Evolutionary conservation across 371 early-diverging fungal species (phyloP), one percentile per base, ranked within the genome.

Genomic region (Mucor velutinosus): DNA sequence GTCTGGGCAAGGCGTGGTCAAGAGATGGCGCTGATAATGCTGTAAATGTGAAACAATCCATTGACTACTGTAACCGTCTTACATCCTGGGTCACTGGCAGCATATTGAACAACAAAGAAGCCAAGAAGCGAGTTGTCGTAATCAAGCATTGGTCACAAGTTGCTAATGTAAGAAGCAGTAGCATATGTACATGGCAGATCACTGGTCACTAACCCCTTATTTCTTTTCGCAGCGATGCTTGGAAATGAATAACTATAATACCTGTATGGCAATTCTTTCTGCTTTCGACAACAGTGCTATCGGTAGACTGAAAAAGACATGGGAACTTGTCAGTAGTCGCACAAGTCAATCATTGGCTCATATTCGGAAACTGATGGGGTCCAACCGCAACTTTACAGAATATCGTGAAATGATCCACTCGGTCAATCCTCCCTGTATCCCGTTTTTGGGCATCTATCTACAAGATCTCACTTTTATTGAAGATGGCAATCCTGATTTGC

Each of bases 401-500:
- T 97, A 97, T 75, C 93, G 97, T 66, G 90, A 92, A 39, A 87
- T 92, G 69, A 83, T 97, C 47, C 93, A 93, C 69, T 87, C 90
- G 4, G 89, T 90, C 68, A 92, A 92, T 64, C 96, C 97, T 51
- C 97, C 98, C 0, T 94, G 95, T 66, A 90, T 97, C 11, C 98
- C 98, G 0, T 96, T 95, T 73, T 83, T 97, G 57, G 97, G 94
- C 37, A 86, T 91, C 23, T 94, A 93, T 72, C 80, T 97, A 41
- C 94, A 93, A 58, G 98, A 98, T 74, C 74, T 98, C 72, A 95
- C 96, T 30, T 96, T 97, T 75, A 92, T 97, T 57, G 94, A 96
- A 66, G 96, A 96, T 55, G 97, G 97, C 23, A 96, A 95, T 80
- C 84, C 93, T 14, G 92, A 96, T 73, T 80, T 85, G 64, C 70